Percentiles rank a stretch among this genome's conserved stretches.
Evolutionary conservation across 2,329 filamentous ascomycete genomes (phyloP).

Genomic region (Cercospora sp.): DNA sequence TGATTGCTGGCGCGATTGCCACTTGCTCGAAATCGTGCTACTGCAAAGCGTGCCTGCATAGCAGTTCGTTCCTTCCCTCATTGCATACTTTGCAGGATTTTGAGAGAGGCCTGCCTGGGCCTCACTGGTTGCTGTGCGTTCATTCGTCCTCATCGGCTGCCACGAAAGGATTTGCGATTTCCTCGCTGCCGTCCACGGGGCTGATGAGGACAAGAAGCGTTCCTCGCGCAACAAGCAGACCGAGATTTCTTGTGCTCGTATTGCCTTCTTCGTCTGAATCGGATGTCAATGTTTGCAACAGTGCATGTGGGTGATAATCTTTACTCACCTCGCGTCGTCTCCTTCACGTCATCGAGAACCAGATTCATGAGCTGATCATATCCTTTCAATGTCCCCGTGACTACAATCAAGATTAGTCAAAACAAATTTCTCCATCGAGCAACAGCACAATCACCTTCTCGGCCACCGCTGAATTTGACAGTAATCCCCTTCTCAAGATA

Average conservation of each 20-base stretch:
- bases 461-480: conserved; percentile 94
- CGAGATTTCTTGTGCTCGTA: conserved; percentile 74
- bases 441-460: conserved; percentile 64
- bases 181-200: conserved; percentile 89
- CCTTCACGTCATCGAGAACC: conserved; percentile 90
- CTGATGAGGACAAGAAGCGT: conserved; percentile 91
- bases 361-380: conserved; percentile 98
- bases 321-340: conserved; percentile 75
- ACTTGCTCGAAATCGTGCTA: not conserved
- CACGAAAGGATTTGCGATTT: conserved; percentile 91
- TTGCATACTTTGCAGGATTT: not conserved
- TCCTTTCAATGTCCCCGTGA: conserved; percentile 85
- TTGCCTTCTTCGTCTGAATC: conserved; percentile 85
- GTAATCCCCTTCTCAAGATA: conserved; percentile 96
- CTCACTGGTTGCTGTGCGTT: not conserved
- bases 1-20: not conserved
- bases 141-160: conserved; percentile 62
- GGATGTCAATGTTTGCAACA: conserved; percentile 6
- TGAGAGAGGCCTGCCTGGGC: not conserved
- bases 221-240: conserved; percentile 85
- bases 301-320: not conserved
- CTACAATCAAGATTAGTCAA: conserved; percentile 48
- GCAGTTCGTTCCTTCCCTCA: not conserved
- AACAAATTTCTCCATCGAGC: not conserved
- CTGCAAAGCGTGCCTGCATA: not conserved